phyloP scores from a whole-genome alignment of 345 rosid species.

The Hypericum perforatum region DNA sequence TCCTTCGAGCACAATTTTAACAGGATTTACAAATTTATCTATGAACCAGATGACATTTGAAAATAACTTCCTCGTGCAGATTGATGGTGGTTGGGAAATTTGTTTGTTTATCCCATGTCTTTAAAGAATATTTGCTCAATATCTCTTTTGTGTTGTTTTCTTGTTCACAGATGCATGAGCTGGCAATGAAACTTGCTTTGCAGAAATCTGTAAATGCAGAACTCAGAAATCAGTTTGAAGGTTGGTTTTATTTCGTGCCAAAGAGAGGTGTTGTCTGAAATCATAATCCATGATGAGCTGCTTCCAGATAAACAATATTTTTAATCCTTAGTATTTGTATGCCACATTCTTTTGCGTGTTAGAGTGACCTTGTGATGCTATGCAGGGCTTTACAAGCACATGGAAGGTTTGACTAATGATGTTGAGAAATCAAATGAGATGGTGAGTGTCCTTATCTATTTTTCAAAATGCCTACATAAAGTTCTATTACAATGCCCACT shows the following conservation, averaged over 20 bases:
- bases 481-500: too few species aligned
- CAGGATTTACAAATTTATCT: too few species aligned
- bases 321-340: too few species aligned
- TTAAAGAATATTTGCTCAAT: background rate
- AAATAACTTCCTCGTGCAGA: too few species aligned
- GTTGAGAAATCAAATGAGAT: slow-evolving; percentile 82
- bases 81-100: too few species aligned
- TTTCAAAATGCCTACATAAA: too few species aligned
- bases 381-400: slow-evolving; percentile 56
- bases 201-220: slow-evolving; percentile 81
- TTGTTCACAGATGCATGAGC: slow-evolving; percentile 66
- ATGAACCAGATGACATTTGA: too few species aligned
- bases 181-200: slow-evolving; percentile 68
- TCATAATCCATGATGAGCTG: too few species aligned
- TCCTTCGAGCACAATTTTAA: too few species aligned
- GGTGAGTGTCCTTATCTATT: slow-evolving; percentile 22
- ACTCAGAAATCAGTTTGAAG: slow-evolving; percentile 84
- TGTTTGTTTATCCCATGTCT: background rate
- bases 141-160: slow-evolving; percentile 9
- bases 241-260: slow-evolving; percentile 21
- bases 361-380: too few species aligned
- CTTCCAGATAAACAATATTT: too few species aligned
- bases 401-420: slow-evolving; percentile 69
- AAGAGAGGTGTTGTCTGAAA: background rate
- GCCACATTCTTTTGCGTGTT: too few species aligned